Base-by-base conservation (phyloP, 1,284 basidiomycete genomes). In the Fereydounia khargensis region DNA sequence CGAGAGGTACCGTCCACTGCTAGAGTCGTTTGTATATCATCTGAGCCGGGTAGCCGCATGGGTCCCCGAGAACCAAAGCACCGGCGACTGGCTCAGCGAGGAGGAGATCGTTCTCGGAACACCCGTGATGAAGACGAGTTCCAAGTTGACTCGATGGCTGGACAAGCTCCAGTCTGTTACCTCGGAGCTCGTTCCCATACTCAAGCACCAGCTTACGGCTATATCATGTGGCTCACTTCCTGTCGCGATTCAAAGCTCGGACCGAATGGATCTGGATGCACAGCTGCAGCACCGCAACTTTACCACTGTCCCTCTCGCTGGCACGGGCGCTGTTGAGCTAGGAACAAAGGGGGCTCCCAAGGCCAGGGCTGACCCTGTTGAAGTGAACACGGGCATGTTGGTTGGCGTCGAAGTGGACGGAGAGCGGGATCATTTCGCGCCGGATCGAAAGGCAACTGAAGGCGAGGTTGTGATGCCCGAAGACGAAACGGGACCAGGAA, bases 91-190 rank as follows among this genome's bases (percentile, higher is more conserved):
- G 47, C 22, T 56, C 19, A 50, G 47, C 27, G 53, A 56, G 30
- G 53, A 50, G 18, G 53, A 56, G 39, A 50, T 56, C 24, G n/a
- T 56, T 32, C 30, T 56, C 4, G 53, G 53, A 10, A 47, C 53
- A 19, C 53, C 46, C 24, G 47, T 50, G 17, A 50, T 50, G 53
- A 44, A 43, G 34, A 47, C 39, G 14, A 47, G 42, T 7, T 45
- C 50, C 16, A 48, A 56, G 40, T 20, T 50, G 21, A 50, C 42
- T 20, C 25, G 53, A 2, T 10, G 53, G 13, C 53, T 47, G 39
- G 53, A 56, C 23, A 39, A 47, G 21, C 21, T 56, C 18, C 45
- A 48, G 18, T 37, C 47, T 20, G 43, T 42, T 3, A 56, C 53
- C 7, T 39, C 53, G 5, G 53, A 56, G 40, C 23, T 56, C 18